Base-by-base conservation (phyloP, 1,139 yeast genomes). In the Hemisphaericaspora lyxosophila region DNA sequence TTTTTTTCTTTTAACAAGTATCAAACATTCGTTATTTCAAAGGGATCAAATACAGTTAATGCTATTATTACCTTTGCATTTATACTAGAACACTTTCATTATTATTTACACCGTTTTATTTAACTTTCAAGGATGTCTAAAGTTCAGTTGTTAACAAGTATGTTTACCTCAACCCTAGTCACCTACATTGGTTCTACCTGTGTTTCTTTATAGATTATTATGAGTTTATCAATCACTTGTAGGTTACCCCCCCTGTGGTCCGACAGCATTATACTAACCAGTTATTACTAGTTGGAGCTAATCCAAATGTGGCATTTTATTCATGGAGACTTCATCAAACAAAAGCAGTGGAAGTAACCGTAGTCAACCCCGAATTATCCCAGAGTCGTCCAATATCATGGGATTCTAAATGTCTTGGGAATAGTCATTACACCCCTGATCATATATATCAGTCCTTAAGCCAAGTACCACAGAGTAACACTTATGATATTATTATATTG, bases 221-320 rank as follows among this genome's bases (percentile, higher is more conserved):
- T 17, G 20, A 11, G 6, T 27, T 15, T 15, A 6, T 15, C 13
- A 12, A 27, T 4, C 7, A 5, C 22, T 26, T 13, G 22, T 13
- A 11, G 7, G 12, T 17, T 12, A 16, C 16, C n/a, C 23, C 28
- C 7, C 17, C 15, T 15, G n/a, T n/a, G n/a, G n/a, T n/a, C n/a
- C 17, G 7, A 12, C 4, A 23, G 9, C n/a, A 31, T 14, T 13
- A 16, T 51, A 53, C 57, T 52, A 54, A 51, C 55, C 18, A 24
- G 11, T 11, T 16, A 23, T 23, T 36, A 39, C 22, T 48, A 57
- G 70, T 74, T 48, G 79, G 80, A 22, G 53, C 64, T 23, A 75
- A 72, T 50, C 75, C 80, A 13, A 73, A 74, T 49, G 53, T 74
- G 19, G 66, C 70, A 18, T 75, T 74, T 50, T 75, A 75, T 51